Conservation (phyloP, 495 filamentous ascomycete species). For the Neurospora sp. region DNA sequence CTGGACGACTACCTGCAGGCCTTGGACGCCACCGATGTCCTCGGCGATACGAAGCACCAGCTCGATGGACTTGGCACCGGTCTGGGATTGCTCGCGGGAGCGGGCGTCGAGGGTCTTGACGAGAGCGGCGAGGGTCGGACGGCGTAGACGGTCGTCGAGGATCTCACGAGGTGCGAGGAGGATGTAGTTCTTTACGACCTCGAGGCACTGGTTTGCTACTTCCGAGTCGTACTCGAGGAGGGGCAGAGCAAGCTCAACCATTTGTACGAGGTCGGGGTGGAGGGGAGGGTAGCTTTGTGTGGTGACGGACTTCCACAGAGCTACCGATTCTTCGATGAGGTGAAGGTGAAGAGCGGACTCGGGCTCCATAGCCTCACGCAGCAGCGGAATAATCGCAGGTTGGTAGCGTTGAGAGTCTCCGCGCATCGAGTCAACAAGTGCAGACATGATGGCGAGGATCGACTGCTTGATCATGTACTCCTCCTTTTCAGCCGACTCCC, state of each 20-base stretch:
- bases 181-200: slow-evolving; percentile 64
- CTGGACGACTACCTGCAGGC: slow-evolving; percentile 52
- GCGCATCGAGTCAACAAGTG: slow-evolving; percentile 70
- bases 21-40: slow-evolving; percentile 54
- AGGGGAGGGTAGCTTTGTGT: slow-evolving; percentile 57
- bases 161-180: slow-evolving; percentile 66
- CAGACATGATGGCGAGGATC: slow-evolving; percentile 71
- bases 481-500: slow-evolving; percentile 71
- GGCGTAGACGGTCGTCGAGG: slow-evolving; percentile 53
- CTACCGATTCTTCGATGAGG: slow-evolving; percentile 83
- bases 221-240: slow-evolving; percentile 57
- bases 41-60: slow-evolving; percentile 60
- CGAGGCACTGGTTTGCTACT: slow-evolving; percentile 44
- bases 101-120: slow-evolving; percentile 46
- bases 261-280: slow-evolving; percentile 52
- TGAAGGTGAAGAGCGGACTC: slow-evolving; percentile 73
- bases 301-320: slow-evolving; percentile 75
- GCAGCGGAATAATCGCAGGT: slow-evolving; percentile 62
- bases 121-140: slow-evolving; percentile 47
- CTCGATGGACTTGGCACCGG: slow-evolving; percentile 59
- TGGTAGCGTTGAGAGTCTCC: slow-evolving; percentile 64
- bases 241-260: slow-evolving; percentile 58
- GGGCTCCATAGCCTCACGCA: slow-evolving; percentile 65
- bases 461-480: slow-evolving; percentile 81
- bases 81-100: slow-evolving; percentile 54